These are phyloP conservation scores for Yarrowia bubula DNA, from an alignment of 805 yeast species.

Conservation along the genomic window DNA sequence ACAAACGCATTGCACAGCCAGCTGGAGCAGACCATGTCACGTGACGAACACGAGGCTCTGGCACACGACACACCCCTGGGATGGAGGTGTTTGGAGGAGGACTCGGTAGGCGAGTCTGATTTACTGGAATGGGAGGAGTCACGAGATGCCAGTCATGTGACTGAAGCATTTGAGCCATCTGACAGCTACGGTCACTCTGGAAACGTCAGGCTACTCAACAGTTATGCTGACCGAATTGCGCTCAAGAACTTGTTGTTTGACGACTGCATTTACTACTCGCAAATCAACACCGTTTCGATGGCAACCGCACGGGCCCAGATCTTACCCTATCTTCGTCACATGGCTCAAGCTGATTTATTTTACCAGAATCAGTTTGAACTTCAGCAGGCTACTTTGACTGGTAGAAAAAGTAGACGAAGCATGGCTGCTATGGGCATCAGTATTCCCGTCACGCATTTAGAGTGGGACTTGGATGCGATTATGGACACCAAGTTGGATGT, in stretches of 20 bases:
- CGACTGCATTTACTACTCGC: slow-evolving; percentile 5
- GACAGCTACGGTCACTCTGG: neutral
- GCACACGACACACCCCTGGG: slow-evolving; percentile 14
- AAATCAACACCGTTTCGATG: neutral
- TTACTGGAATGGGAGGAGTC: neutral
- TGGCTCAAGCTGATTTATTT: slow-evolving; percentile 36
- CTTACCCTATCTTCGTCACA: slow-evolving; percentile 36
- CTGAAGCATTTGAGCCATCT: neutral
- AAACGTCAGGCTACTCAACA: neutral
- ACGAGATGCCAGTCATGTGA: neutral
- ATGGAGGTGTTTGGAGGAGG: slow-evolving; percentile 33
- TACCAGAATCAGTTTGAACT: slow-evolving; percentile 19
- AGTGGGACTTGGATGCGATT: slow-evolving; percentile 24
- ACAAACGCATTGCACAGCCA: neutral
- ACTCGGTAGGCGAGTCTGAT: slow-evolving; percentile 29
- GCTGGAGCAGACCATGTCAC: neutral
- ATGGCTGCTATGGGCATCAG: slow-evolving; percentile 33
- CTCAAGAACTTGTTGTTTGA: neutral
- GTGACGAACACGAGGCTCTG: neutral
- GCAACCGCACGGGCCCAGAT: slow-evolving; percentile 31
- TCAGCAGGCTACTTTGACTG: slow-evolving; percentile 3
- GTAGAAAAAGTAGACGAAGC: slow-evolving; percentile 32
- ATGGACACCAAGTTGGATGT: slow-evolving; percentile 1
- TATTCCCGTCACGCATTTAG: slow-evolving; percentile 29
- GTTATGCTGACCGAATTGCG: slow-evolving; percentile 17